Base-by-base conservation (phyloP, 768 basidiomycete genomes). In the Leucocoprinus leucothites region DNA sequence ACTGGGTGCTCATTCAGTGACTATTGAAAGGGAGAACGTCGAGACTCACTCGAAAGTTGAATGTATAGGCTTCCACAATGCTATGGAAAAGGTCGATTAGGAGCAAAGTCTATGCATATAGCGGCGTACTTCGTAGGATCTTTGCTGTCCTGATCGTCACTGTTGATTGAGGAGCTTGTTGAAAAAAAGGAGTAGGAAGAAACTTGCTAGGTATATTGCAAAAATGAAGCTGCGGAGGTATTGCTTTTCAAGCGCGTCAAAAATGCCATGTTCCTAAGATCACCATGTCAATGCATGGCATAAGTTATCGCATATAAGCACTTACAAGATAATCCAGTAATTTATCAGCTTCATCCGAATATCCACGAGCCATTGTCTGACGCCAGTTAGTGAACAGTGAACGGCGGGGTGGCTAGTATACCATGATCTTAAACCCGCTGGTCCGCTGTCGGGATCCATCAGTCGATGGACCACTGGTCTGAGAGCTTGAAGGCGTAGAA, bases 181-280 rank as follows among this genome's bases (percentile, higher is more conserved):
- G 38, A 40, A 28, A 40, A 28, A 19, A 46, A 18, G 11, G 31
- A 53, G 18, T 42, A 57, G 41, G 36, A 31, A 57, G 41, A 34
- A 31, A 69, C 81, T 57, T 53, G 93, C 93, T 56, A 94, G 71
- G 64, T 91, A 94, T 49, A 94, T 81, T 5, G 86, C 91, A 60
- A 94, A 91, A 50, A 93, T 86, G 67, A 92, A 91, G 62, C 87
- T 90, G 46, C 82, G 84, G 44, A 95, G 80, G 69, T 92, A 95
- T 60, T 85, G 86, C 64, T 87, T 91, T 64, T 91, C 81, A 31
- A 95, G 71, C 0, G 93, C 93, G 57, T 94, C 88, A 59, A 90
- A 92, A 41, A 94, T 91, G 0, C 93, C 93, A 55, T 82, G 74
- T 70, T 95, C 92, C 92, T 94, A 51, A 25, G 3, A 11, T 22